Percentiles rank a stretch among this genome's conserved stretches.
These are phyloP conservation scores for Pseudogymnoascus sp. DNA, from an alignment of 2,329 filamentous ascomycete species.

Conservation along the genomic window DNA sequence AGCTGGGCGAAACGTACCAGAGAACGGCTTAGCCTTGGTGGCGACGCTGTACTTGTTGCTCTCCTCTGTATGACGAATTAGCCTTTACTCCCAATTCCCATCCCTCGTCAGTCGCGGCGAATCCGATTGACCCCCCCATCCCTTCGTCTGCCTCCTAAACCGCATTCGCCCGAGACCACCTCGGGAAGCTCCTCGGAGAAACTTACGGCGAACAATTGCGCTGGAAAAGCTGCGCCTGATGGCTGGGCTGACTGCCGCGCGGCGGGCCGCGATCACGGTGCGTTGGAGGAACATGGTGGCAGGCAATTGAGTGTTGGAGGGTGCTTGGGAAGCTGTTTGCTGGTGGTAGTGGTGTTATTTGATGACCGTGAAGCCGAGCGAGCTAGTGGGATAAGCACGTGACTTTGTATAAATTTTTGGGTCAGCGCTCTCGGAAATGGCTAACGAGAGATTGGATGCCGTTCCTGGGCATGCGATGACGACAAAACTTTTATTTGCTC, in stretches of 20 bases:
- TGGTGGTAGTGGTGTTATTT: constrained; percentile 9
- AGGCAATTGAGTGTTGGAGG: constrained; percentile 24
- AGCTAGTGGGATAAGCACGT: constrained; percentile 9
- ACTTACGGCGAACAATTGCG: constrained; percentile 54
- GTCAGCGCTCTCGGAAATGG: not conserved
- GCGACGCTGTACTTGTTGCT: constrained; percentile 8
- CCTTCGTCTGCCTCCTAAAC: not conserved
- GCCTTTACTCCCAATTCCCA: not conserved
- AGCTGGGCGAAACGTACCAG: not conserved
- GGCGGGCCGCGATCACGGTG: constrained; percentile 53
- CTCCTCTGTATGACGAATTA: not conserved
- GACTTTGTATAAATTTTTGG: not conserved
- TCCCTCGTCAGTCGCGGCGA: not conserved
- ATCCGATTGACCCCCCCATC: not conserved
- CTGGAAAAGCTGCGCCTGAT: constrained; percentile 53
- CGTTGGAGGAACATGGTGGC: constrained; percentile 56
- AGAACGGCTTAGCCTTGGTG: not conserved
- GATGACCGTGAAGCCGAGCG: constrained; percentile 8
- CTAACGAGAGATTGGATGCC: constrained; percentile 1
- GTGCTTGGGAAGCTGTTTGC: constrained; percentile 10
- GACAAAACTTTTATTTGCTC: not conserved
- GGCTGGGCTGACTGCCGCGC: constrained; percentile 45
- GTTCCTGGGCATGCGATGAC: not conserved
- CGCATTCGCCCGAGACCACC: constrained; percentile 1
- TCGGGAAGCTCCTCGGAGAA: constrained; percentile 4